These are phyloP conservation scores for Colletotrichum gigasporum DNA, from an alignment of 2,329 filamentous ascomycete species.

Conservation along the genomic window DNA sequence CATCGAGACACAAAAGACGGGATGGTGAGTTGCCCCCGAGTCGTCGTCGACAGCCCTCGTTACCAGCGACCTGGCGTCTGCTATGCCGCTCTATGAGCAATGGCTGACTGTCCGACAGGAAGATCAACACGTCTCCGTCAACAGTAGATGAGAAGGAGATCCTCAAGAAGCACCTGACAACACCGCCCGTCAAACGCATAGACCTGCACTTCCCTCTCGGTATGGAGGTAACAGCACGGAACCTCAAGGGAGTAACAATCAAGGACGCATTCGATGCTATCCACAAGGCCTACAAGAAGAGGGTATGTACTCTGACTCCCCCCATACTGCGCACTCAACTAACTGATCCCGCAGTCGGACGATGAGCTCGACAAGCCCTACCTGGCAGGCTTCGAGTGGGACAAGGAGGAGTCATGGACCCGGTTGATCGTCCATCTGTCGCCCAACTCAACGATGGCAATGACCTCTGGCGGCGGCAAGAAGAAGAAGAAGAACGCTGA, in stretches of 20 bases:
- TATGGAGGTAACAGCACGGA: slow-evolving; percentile 87
- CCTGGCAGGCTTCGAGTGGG: slow-evolving; percentile 96
- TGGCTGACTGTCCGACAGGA: slow-evolving; percentile 65
- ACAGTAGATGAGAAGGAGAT: slow-evolving; percentile 84
- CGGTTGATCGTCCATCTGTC: slow-evolving; percentile 83
- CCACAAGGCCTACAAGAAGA: slow-evolving; percentile 96
- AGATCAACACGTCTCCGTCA: slow-evolving; percentile 86
- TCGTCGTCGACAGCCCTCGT: background rate
- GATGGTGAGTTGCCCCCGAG: slow-evolving; percentile 74
- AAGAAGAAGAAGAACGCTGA: slow-evolving; percentile 64
- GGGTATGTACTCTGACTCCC: slow-evolving; percentile 67
- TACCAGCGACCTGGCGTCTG: background rate
- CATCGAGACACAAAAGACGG: slow-evolving; percentile 85
- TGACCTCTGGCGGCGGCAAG: slow-evolving; percentile 63
- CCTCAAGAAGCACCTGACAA: slow-evolving; percentile 83
- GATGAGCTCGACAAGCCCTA: slow-evolving; percentile 90
- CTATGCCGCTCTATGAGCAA: background rate
- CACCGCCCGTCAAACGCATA: slow-evolving; percentile 90
- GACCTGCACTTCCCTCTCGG: slow-evolving; percentile 92
- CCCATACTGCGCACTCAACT: background rate
- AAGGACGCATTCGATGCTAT: slow-evolving; percentile 97
- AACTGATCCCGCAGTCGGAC: slow-evolving; percentile 69
- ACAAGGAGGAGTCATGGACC: slow-evolving; percentile 91
- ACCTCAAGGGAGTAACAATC: slow-evolving; percentile 94
- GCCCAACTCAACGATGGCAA: slow-evolving; percentile 61